These are phyloP conservation scores for Penicilliopsis zonata DNA, from an alignment of 495 filamentous ascomycete genomes.

Conservation along the genomic window DNA sequence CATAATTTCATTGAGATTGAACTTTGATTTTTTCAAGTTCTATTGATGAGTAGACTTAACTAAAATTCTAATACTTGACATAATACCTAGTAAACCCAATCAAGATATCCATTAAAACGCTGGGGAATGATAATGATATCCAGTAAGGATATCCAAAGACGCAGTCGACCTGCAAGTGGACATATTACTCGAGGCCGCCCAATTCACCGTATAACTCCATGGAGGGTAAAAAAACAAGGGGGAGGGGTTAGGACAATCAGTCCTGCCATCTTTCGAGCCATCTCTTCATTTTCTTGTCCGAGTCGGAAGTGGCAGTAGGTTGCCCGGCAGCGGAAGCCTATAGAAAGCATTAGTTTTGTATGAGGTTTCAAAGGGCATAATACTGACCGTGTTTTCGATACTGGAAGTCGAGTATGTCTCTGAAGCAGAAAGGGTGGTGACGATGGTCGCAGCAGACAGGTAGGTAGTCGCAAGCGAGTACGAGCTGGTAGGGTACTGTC, in stretches of 20 bases:
- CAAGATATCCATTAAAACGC: too few species aligned
- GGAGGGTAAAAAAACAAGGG: not conserved
- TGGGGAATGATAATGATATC: too few species aligned
- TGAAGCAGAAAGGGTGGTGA: slow-evolving; percentile 49
- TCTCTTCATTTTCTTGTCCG: slow-evolving; percentile 21
- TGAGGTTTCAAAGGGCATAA: too few species aligned
- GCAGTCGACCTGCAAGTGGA: too few species aligned
- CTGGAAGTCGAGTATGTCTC: slow-evolving; percentile 43
- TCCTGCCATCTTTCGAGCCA: slow-evolving; percentile 24
- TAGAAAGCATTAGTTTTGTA: too few species aligned
- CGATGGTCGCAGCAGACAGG: slow-evolving; percentile 39
- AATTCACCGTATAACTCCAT: slow-evolving; percentile 1
- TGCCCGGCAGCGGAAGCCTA: slow-evolving; percentile 26
- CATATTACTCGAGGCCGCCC: not conserved
- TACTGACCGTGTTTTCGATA: slow-evolving; percentile 55
- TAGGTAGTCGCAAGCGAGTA: slow-evolving; percentile 46
- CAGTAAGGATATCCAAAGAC: too few species aligned
- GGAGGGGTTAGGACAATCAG: slow-evolving; percentile 7
- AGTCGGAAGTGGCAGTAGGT: slow-evolving; percentile 16
- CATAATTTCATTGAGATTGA: too few species aligned
- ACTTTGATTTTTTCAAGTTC: too few species aligned
- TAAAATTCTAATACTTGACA: too few species aligned
- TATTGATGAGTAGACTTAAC: too few species aligned
- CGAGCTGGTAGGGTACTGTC: slow-evolving; percentile 50
- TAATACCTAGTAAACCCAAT: too few species aligned